These are phyloP conservation scores for Protostelium mycophagum DNA, from an alignment of 78 protist genomes.

Conservation along the genomic window DNA sequence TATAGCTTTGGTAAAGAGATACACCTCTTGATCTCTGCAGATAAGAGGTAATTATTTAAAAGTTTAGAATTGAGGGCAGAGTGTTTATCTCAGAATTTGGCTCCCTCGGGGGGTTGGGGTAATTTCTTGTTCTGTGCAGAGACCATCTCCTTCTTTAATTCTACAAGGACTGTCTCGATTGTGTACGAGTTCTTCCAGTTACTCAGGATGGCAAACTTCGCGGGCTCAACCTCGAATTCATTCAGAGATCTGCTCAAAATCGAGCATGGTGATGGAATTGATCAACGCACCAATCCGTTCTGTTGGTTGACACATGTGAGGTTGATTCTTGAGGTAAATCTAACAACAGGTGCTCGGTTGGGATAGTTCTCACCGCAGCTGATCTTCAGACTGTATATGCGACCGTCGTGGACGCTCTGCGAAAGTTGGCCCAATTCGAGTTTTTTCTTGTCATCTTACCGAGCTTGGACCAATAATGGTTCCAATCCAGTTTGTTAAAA, in stretches of 20 bases:
- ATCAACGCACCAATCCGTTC: constrained; percentile 22
- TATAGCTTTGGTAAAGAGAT: no score
- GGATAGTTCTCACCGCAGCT: constrained; percentile 88
- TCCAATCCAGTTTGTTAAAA: constrained; percentile 76
- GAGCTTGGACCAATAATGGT: constrained; percentile 87
- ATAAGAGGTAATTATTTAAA: no score
- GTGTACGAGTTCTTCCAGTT: constrained; percentile 39
- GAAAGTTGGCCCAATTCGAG: no score
- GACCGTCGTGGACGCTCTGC: constrained; percentile 61
- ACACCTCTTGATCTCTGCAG: no score
- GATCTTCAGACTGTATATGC: constrained; percentile 72
- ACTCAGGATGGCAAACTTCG: constrained; percentile 26
- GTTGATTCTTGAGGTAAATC: constrained; percentile 68
- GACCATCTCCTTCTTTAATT: constrained; percentile 45
- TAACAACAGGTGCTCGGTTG: constrained; percentile 71
- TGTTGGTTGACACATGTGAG: constrained; percentile 55
- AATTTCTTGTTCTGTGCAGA: constrained; percentile 56
- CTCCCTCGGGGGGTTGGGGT: constrained; percentile 76
- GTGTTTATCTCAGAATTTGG: constrained; percentile 33
- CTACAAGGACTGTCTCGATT: constrained; percentile 42
- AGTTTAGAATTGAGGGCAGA: no score
- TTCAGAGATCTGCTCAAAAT: not conserved
- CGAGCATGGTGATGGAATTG: not conserved
- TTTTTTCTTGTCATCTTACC: no score
- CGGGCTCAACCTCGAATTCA: constrained; percentile 14